phyloP scores from a whole-genome alignment of 768 basidiomycete genomes.

The Termitomyces sp. region DNA sequence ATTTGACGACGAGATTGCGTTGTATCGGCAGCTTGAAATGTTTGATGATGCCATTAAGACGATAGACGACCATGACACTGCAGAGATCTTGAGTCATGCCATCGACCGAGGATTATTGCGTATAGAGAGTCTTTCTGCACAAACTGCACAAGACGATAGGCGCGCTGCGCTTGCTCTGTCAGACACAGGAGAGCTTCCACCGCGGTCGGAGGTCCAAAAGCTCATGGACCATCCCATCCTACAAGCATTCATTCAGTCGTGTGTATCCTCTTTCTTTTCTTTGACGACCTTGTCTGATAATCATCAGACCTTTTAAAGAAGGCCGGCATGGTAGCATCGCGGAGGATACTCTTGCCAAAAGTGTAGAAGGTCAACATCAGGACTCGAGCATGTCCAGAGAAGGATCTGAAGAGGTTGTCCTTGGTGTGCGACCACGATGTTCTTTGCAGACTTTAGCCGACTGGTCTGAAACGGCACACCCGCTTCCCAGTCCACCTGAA shows the following conservation, averaged over 20 bases:
- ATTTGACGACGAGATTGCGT: conserved; percentile 15
- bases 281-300: not conserved
- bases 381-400: not conserved
- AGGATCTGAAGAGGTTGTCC: not conserved
- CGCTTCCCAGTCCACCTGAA: not conserved
- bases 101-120: conserved; percentile 8
- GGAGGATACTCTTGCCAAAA: not conserved
- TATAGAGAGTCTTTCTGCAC: conserved; percentile 2
- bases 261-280: not conserved
- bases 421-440: not conserved
- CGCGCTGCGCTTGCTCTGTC: conserved; percentile 6
- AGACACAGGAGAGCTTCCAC: conserved; percentile 4
- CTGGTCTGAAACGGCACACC: not conserved
- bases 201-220: conserved; percentile 7
- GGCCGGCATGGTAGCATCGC: not conserved
- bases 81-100: conserved; percentile 5
- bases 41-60: not conserved
- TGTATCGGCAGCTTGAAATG: conserved; percentile 7
- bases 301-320: not conserved
- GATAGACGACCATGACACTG: conserved; percentile 5
- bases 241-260: not conserved
- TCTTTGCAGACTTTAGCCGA: not conserved
- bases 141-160: conserved; percentile 11
- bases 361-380: not conserved
- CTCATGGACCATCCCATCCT: conserved; percentile 6